Base-by-base conservation (phyloP, 1,139 yeast genomes). In the Saccharomyces hybrid region DNA sequence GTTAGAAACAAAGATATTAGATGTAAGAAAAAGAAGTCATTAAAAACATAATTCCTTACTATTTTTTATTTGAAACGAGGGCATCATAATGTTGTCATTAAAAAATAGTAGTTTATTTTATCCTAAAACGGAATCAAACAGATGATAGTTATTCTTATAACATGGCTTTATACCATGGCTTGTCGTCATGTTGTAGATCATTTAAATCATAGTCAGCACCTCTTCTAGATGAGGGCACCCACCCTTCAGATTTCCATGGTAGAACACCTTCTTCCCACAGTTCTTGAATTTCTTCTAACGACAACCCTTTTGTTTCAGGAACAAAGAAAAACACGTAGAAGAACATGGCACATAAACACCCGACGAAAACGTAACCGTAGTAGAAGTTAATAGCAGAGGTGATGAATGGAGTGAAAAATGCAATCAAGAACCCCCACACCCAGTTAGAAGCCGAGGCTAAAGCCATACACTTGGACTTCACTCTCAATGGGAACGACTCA, bases 301-400 rank as follows among this genome's bases (percentile, higher is more conserved):
- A 74, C 61, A 83, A 75, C 56, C 88, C 88, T 71, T 80, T 80
- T 54, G 90, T 84, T 70, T 84, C 88, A 58, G 82, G 83, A 55
- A 85, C 83, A 60, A 76, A 75, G 69, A 83, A 80, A 75, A 76
- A 83, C 55, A 82, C 85, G 59, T 82, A 84, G 72, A 82, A 72
- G 60, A 80, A 64, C 34, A 88, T 76, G 66, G 82, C 78, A 56
- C 80, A 62, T 65, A 78, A 75, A 71, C 87, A 83, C 13, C 88
- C 90, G 61, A 82, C 76, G 73, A 85, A 85, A 53, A 84, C 88
- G 64, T 80, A 85, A 59, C 91, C 90, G 66, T 82, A 84, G 75
- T 57, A 58, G 50, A 67, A 59, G 50, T 59, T 60, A 54, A 62
- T 58, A 47, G 74, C 75, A 53, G 64, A 64, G 50, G 84, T 81